These are phyloP conservation scores for Smallanthus sonchifolius DNA, from an alignment of 129 eudicot genomes.

Conservation along the genomic window DNA sequence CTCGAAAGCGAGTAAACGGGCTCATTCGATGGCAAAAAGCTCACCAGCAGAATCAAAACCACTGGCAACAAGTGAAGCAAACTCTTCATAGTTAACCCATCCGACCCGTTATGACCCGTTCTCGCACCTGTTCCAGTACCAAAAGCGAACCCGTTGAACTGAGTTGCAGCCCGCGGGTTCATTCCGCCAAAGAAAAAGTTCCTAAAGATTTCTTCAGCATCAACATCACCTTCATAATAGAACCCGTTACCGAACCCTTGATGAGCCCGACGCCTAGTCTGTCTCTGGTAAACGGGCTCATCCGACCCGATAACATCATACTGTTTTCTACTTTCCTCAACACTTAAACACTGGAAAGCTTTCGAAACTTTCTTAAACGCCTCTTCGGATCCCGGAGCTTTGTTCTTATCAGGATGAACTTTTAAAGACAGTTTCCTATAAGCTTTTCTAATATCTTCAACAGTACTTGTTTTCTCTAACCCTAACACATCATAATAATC, in stretches of 20 bases:
- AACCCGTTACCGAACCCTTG: conserved; percentile 70
- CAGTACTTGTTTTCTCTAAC: conserved; percentile 49
- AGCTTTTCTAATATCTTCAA: conserved; percentile 71
- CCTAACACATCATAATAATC: conserved; percentile 77
- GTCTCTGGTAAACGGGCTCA: conserved; percentile 46
- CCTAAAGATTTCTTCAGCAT: conserved; percentile 80
- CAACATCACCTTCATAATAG: conserved; percentile 51
- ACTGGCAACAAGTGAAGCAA: conserved; percentile 66
- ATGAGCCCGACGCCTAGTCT: conserved; percentile 27
- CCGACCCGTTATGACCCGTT: conserved; percentile 41
- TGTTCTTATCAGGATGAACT: conserved; percentile 83
- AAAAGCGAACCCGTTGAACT: conserved; percentile 59
- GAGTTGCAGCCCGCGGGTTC: conserved; percentile 47
- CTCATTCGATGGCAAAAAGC: conserved; percentile 57
- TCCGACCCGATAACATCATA: conserved; percentile 63
- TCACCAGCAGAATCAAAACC: conserved; percentile 48
- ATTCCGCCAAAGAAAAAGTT: conserved; percentile 82
- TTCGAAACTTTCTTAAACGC: conserved; percentile 69
- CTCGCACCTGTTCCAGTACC: conserved; percentile 52
- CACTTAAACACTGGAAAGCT: conserved; percentile 75
- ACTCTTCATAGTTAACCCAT: conserved; percentile 19
- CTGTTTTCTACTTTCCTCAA: conserved; percentile 53
- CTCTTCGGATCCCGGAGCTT: conserved; percentile 79
- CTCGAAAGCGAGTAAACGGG: conserved; percentile 57
- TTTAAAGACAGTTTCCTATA: conserved; percentile 67